Conservation (phyloP, 2,329 filamentous ascomycete species). For the Sporothrix euskadiensis region DNA sequence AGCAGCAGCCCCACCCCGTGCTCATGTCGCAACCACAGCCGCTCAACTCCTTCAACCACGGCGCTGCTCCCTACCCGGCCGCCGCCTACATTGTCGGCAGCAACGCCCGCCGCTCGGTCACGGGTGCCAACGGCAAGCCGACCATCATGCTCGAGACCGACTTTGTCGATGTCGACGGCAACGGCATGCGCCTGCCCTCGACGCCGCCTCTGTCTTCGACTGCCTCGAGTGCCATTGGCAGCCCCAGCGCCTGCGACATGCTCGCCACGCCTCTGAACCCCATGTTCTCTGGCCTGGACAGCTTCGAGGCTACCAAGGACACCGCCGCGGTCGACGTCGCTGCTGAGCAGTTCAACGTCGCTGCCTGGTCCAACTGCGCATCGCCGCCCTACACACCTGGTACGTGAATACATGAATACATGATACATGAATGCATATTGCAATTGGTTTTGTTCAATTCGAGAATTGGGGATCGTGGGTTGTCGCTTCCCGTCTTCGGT, state of each 20-base stretch:
- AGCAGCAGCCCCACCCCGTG: constrained; percentile 52
- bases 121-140: constrained; percentile 75
- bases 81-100: constrained; percentile 40
- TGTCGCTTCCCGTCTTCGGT: constrained; percentile 16
- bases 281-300: constrained; percentile 71
- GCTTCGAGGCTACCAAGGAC: constrained; percentile 67
- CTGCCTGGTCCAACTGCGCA: constrained; percentile 74
- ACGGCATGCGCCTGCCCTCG: constrained; percentile 71
- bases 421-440: background rate
- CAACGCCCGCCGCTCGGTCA: constrained; percentile 73
- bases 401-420: constrained; percentile 50
- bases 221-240: constrained; percentile 81
- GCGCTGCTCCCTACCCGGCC: constrained; percentile 43
- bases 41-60: constrained; percentile 55
- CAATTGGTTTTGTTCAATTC: background rate
- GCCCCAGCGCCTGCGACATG: constrained; percentile 75
- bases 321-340: constrained; percentile 69
- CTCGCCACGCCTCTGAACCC: constrained; percentile 81
- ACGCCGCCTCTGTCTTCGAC: constrained; percentile 79
- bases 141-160: constrained; percentile 78
- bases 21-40: constrained; percentile 43
- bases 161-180: constrained; percentile 59
- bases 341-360: constrained; percentile 68
- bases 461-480: no score
- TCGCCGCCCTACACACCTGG: constrained; percentile 90